Percentiles rank a stretch among this genome's conserved stretches.
Conservation (phyloP, 495 filamentous ascomycete species). For the Xylaria bambusicola region DNA sequence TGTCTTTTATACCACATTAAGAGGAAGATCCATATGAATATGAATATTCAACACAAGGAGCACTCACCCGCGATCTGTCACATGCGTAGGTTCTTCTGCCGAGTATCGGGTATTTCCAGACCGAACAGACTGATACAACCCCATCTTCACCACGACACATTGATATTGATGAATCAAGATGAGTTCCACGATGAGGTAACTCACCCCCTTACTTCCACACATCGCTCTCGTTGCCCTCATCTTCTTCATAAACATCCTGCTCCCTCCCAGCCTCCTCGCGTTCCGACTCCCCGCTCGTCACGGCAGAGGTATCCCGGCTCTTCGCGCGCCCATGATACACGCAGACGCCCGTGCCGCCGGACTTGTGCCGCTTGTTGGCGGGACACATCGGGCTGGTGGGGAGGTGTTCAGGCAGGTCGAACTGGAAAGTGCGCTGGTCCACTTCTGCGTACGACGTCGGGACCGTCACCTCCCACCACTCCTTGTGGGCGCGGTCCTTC, state of each 20-base stretch:
- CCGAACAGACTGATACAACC: too few relatives aligned
- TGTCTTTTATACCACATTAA: too few relatives aligned
- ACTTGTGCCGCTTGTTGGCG: slow-evolving; percentile 54
- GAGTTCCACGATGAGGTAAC: too few relatives aligned
- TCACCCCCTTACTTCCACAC: slow-evolving; percentile 17
- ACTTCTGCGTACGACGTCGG: slow-evolving; percentile 7
- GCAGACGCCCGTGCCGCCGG: slow-evolving; percentile 58
- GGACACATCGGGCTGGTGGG: slow-evolving; percentile 67
- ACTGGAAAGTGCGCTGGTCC: slow-evolving; percentile 41
- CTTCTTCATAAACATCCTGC: neutral
- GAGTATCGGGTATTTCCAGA: too few relatives aligned
- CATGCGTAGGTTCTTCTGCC: too few relatives aligned
- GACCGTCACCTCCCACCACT: slow-evolving; percentile 36
- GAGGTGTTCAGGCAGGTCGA: slow-evolving; percentile 65
- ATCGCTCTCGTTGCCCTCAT: neutral
- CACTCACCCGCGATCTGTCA: too few relatives aligned
- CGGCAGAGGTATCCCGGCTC: neutral
- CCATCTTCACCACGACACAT: too few relatives aligned
- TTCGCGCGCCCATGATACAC: slow-evolving; percentile 40
- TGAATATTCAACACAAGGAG: too few relatives aligned
- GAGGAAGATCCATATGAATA: too few relatives aligned
- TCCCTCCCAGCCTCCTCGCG: neutral
- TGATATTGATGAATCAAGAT: too few relatives aligned
- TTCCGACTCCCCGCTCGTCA: slow-evolving; percentile 10
- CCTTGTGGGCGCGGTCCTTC: slow-evolving; percentile 20